These are phyloP conservation scores for Ceratobasidium sp. DNA, from an alignment of 1,284 basidiomycete species.

Conservation along the genomic window DNA sequence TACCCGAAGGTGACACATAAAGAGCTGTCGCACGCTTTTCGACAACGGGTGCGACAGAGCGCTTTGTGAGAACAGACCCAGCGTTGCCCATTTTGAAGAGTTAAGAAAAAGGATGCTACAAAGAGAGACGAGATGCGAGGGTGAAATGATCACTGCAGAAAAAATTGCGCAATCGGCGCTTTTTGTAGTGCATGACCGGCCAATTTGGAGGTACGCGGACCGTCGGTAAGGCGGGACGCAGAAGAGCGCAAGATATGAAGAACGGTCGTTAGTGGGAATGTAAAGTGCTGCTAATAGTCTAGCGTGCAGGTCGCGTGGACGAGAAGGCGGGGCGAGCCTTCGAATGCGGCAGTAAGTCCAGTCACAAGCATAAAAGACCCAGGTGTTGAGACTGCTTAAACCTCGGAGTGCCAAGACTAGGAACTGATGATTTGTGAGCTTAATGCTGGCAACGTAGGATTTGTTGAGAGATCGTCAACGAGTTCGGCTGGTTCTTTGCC, in stretches of 20 bases:
- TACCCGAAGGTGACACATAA: slow-evolving; percentile 46
- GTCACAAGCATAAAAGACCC: neutral
- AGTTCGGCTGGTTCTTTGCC: slow-evolving; percentile 1
- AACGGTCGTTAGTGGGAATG: slow-evolving; percentile 24
- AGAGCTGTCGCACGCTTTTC: slow-evolving; percentile 41
- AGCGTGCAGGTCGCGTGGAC: slow-evolving; percentile 6
- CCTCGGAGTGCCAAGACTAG: slow-evolving; percentile 40
- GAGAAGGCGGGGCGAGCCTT: slow-evolving; percentile 2
- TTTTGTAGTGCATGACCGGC: slow-evolving; percentile 37
- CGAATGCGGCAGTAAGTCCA: slow-evolving; percentile 1
- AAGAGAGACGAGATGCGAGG: neutral
- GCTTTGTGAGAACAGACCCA: slow-evolving; percentile 31
- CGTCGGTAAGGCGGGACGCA: neutral
- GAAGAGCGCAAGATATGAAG: slow-evolving; percentile 21
- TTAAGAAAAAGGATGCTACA: neutral
- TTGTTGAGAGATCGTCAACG: neutral
- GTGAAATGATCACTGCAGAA: neutral
- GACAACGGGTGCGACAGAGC: slow-evolving; percentile 18
- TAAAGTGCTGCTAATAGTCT: slow-evolving; percentile 3
- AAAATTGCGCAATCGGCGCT: neutral
- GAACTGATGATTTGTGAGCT: neutral
- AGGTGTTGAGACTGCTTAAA: slow-evolving; percentile 23
- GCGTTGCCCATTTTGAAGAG: slow-evolving; percentile 40
- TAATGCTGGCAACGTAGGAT: slow-evolving; percentile 35
- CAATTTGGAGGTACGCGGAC: slow-evolving; percentile 2